A percentile compares a stretch with the other conserved stretches of the same genome.
These are phyloP conservation scores for Russula foetens DNA, from an alignment of 768 basidiomycete genomes.

Conservation along the genomic window DNA sequence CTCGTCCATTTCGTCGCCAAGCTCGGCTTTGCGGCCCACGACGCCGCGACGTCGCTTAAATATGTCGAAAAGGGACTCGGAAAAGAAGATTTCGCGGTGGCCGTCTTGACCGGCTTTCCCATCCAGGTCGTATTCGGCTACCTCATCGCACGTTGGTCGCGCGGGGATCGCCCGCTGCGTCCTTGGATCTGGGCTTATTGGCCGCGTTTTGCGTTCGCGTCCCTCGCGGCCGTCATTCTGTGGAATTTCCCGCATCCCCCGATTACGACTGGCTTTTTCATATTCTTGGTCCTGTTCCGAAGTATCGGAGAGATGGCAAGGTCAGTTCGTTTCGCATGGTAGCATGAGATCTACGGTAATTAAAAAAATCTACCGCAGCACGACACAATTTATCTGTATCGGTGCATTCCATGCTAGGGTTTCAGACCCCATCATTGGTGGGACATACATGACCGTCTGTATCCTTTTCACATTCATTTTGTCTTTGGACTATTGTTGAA, in stretches of 20 bases:
- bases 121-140: constrained; percentile 94
- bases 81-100: constrained; percentile 89
- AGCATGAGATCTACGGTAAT: too few relatives aligned
- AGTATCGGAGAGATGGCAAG: constrained; percentile 77
- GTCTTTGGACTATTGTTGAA: neutral
- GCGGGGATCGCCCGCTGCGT: constrained; percentile 66
- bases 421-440: constrained; percentile 93
- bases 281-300: constrained; percentile 70
- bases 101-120: constrained; percentile 94
- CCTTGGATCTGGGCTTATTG: constrained; percentile 92
- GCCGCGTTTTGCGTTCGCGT: constrained; percentile 69
- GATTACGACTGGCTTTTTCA: constrained; percentile 67
- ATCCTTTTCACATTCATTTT: neutral
- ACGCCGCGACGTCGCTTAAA: constrained; percentile 85
- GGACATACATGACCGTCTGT: constrained; percentile 97
- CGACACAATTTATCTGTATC: constrained; percentile 95
- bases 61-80: constrained; percentile 95
- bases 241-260: constrained; percentile 78
- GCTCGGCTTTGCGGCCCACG: constrained; percentile 90
- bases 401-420: constrained; percentile 96
- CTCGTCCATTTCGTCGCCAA: constrained; percentile 86
- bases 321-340: constrained; percentile 41
- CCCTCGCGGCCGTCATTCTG: constrained; percentile 69
- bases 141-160: constrained; percentile 87
- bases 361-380: constrained; percentile 54